A percentile compares a stretch with the other conserved stretches of the same genome.
Conservation (phyloP, 2,329 filamentous ascomycete genomes). For the Neurospora sp. region DNA sequence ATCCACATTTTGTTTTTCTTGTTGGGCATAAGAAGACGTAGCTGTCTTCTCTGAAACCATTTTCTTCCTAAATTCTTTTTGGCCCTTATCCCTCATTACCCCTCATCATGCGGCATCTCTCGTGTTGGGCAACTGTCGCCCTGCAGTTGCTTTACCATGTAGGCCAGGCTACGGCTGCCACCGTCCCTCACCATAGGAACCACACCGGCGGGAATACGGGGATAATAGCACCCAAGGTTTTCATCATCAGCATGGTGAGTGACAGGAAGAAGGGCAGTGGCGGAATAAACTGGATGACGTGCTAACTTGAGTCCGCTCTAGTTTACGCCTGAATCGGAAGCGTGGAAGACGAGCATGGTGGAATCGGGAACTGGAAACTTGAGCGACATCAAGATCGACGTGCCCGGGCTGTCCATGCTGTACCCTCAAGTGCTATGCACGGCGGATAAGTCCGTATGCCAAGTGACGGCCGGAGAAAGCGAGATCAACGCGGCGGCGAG, state of each 20-base stretch:
- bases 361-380: conserved; percentile 41
- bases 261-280: background rate
- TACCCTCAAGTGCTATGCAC: conserved; percentile 59
- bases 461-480: conserved; percentile 56
- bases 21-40: background rate
- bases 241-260: conserved; percentile 53
- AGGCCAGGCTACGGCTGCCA: background rate
- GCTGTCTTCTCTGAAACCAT: background rate
- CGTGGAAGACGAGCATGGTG: conserved; percentile 48
- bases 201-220: background rate
- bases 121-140: background rate
- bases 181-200: background rate
- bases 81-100: background rate
- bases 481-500: conserved; percentile 68
- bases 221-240: conserved; percentile 45
- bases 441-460: conserved; percentile 50
- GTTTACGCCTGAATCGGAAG: conserved; percentile 51
- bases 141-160: background rate
- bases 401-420: conserved; percentile 54
- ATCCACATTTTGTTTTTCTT: background rate
- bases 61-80: too few relatives aligned
- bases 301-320: conserved; percentile 19
- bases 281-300: background rate
- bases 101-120: background rate
- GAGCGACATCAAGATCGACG: conserved; percentile 43